These are phyloP conservation scores for Botryotinia narcissicola DNA, from an alignment of 2,329 filamentous ascomycete genomes.

Conservation along the genomic window DNA sequence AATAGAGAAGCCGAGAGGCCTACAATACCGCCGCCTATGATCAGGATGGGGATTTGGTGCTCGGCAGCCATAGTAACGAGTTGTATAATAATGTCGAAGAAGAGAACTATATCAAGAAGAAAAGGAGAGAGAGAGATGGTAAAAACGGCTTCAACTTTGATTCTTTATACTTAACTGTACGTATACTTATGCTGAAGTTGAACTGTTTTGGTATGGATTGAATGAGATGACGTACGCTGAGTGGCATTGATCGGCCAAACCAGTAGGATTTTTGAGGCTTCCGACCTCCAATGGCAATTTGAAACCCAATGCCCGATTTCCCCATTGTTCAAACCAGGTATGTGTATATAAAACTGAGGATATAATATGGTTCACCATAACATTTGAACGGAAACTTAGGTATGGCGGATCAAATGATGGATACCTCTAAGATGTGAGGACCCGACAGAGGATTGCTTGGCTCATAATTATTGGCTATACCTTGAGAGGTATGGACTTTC, in stretches of 20 bases:
- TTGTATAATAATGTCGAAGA: neutral
- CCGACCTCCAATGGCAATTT: neutral
- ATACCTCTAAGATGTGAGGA: neutral
- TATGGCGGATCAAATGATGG: neutral
- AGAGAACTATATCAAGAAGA: neutral
- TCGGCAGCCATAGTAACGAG: neutral
- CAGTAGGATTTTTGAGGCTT: neutral
- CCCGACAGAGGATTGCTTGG: neutral
- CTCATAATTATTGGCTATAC: neutral
- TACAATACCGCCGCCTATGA: conserved; percentile 44
- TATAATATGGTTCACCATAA: neutral
- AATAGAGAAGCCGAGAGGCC: conserved; percentile 43
- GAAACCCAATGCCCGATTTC: neutral
- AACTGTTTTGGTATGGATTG: neutral
- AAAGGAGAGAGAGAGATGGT: no score
- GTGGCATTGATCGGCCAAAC: neutral
- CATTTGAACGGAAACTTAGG: neutral
- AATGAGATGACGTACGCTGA: neutral
- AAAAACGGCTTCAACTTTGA: neutral
- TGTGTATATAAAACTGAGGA: neutral
- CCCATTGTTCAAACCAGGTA: neutral
- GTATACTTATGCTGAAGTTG: neutral
- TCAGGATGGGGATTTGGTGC: conserved; percentile 35
- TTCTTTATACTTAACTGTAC: neutral
- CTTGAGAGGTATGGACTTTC: neutral